Evolutionary conservation across 176 grass and related monocot species (phyloP), one percentile per base, ranked within the genome.

Genomic region (Pontederia paniculata): DNA sequence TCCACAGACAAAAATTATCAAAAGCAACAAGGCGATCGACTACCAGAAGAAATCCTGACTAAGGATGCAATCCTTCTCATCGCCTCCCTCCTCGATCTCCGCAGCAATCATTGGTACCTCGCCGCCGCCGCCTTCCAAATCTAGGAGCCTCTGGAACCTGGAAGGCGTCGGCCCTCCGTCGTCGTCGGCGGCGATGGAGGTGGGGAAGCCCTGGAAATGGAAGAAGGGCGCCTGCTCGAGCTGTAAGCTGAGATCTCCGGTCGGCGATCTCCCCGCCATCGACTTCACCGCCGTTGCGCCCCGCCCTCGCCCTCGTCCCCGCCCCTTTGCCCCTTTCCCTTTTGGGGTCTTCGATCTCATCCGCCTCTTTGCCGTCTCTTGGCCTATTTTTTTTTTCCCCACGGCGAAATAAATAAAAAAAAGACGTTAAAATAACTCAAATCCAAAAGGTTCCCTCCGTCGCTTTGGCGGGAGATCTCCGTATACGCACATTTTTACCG

Each of bases 41-140:
- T 73, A 87, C 91, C 91, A 97, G 71, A 97, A 90, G 80, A 97
- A 87, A 76, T 97, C 91, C 71, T 97, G 86, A 48, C 86, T 97
- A 45, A 97, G 91, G 52, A 97, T 90, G 66, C 77, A 83, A 42
- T 89, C 83, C 69, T 68, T 89, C 66, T 89, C 81, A 51, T 82
- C 82, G 72, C 69, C 71, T 48, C 42, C 49, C 16, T 83, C 85
- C 44, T 86, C 85, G 6, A 63, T 44, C 17, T 85, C 75, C 50
- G 52, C 4, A 41, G 21, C 12, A 21, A 50, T 37, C 28, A 37
- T 21, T 3, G 42, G 53, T 0, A n/a, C 17, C 17, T 64, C 12
- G 43, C 10, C 28, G 5, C 66, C 12, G 69, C 41, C 15, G 28
- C 7, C 28, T 37, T 37, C 28, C 5, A 37, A 37, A 37, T 88